These are phyloP conservation scores for Populus hybrid DNA, from an alignment of 441 rosid species.

Conservation along the genomic window DNA sequence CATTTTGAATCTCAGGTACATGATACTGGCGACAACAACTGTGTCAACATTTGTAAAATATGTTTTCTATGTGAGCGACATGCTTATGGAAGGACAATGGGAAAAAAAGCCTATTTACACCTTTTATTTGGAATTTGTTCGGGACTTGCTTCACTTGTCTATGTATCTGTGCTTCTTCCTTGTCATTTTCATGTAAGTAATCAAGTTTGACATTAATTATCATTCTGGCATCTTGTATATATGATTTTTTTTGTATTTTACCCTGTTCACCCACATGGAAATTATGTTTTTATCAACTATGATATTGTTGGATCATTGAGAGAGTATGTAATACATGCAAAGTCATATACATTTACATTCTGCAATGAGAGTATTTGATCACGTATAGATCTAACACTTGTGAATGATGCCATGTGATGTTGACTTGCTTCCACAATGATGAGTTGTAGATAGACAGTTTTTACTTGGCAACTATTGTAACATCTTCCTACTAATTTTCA, in stretches of 20 bases:
- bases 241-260: not conserved
- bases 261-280: not conserved
- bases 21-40: conserved; percentile 92
- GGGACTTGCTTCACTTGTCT: conserved; percentile 95
- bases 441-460: not conserved
- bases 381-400: not conserved
- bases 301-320: not conserved
- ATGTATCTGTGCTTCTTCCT: conserved; percentile 95
- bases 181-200: conserved; percentile 88
- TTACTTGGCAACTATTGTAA: not conserved
- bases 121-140: conserved; percentile 91
- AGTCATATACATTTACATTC: not conserved
- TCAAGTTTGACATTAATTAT: not conserved
- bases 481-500: not conserved
- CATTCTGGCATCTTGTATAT: not conserved
- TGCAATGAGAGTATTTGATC: not conserved
- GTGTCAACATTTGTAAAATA: conserved; percentile 88
- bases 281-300: not conserved
- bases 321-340: not conserved
- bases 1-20: too few relatives aligned
- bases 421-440: not conserved
- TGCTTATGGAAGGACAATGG: conserved; percentile 99
- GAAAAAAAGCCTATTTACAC: conserved; percentile 92
- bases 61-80: conserved; percentile 84
- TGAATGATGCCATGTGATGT: not conserved